Evolutionary conservation across 225 moss, liverwort and hornwort species (phyloP), one percentile per base, ranked within the genome.

Genomic region (Sphagnum contortum): DNA sequence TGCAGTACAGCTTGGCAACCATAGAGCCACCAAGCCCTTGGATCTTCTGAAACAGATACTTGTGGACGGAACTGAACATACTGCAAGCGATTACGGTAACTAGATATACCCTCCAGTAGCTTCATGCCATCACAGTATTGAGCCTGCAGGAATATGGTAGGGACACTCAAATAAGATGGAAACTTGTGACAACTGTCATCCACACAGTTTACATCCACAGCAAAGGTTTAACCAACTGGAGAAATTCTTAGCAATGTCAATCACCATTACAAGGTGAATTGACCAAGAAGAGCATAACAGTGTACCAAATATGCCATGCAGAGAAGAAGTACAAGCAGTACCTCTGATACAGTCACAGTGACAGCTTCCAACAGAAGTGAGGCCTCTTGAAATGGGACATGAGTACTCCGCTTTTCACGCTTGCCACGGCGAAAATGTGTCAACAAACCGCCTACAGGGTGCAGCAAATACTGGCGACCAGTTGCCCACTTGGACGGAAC

Each of bases 41-140:
- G 62, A 80, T 86, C 74, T 50, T 79, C 80, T 57, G 74, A 77
- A 68, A 92, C 81, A 71, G 95, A 71, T 62, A 77, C 77, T 75
- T 80, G 90, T 57, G 95, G 95, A 57, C 92, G 92, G 66, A 92
- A 75, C 64, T 90, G 95, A 61, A 88, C 88, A 77, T 87, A 90
- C 64, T 96, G 90, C 81, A 92, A 77, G 52, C 95, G 86, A 60
- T 73, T 85, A 58, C 92, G 82, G 73, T 85, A 96, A 57, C 83
- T 88, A 45, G 92, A 85, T 44, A 96, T 84, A 67, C 90, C 88
- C 73, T 92, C 95, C 68, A 96, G 79, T 72, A 92, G 80, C 87
- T 96, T 96, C 85, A 96, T 96, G 63, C 92, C 95, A 82, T 96
- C 95, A 76, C 95, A 88, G 58, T 96, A 96, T 69, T 96, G 95